Evolutionary conservation across 345 rosid genomes (phyloP).

Genomic region (Barbarea vulgaris): DNA sequence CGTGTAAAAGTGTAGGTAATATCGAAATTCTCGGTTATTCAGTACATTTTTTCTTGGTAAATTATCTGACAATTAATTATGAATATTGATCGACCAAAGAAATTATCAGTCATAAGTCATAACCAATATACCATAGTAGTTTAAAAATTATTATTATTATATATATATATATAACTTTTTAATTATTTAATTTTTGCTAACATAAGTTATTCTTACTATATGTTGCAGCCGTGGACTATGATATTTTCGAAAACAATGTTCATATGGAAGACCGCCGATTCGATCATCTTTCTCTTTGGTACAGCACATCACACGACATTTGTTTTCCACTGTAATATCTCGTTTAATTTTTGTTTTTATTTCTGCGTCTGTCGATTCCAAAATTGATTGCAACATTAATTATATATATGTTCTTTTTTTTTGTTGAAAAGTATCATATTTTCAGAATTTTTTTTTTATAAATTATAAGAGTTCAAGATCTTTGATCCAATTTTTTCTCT

Average conservation of each 20-base stretch:
- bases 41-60: background rate
- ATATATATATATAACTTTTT: too few relatives aligned
- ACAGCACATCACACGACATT: background rate
- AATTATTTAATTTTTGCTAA: too few relatives aligned
- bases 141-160: too few relatives aligned
- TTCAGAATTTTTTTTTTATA: too few relatives aligned
- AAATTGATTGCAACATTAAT: background rate
- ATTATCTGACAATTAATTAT: background rate
- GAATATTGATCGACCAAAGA: background rate
- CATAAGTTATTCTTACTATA: too few relatives aligned
- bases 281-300: background rate
- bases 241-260: background rate
- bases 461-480: too few relatives aligned
- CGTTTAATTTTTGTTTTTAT: background rate
- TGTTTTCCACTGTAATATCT: background rate
- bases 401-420: too few relatives aligned
- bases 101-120: background rate
- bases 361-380: background rate
- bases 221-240: background rate
- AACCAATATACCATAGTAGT: background rate
- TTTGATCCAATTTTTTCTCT: too few relatives aligned
- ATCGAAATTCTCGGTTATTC: background rate
- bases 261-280: background rate
- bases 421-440: background rate
- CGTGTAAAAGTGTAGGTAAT: background rate